These are phyloP conservation scores for Raddia distichophylla DNA, from an alignment of 176 grass and related monocot genomes.

Conservation along the genomic window DNA sequence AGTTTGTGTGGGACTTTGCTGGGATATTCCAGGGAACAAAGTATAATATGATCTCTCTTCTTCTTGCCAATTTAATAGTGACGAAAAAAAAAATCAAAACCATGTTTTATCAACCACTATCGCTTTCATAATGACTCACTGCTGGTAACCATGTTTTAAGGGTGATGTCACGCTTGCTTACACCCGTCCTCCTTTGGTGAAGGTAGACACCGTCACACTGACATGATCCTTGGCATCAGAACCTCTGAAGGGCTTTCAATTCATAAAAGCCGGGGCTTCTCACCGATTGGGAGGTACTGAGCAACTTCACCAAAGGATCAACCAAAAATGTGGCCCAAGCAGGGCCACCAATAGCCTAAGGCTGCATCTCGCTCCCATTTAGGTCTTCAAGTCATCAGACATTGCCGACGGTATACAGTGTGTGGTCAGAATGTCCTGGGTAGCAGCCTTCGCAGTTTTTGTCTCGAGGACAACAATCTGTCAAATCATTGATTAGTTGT, in stretches of 20 bases:
- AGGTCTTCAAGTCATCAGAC: slow-evolving; percentile 86
- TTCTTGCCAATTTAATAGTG: slow-evolving; percentile 24
- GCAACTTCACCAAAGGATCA: slow-evolving; percentile 21
- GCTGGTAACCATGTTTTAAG: slow-evolving; percentile 12
- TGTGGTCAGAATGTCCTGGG: slow-evolving; percentile 74
- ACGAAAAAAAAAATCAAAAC: slow-evolving; percentile 28
- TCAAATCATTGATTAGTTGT: slow-evolving; percentile 40
- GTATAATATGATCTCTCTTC: slow-evolving; percentile 16
- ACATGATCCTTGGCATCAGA: background rate
- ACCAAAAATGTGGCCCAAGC: slow-evolving; percentile 28
- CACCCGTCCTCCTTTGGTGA: background rate
- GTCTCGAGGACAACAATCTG: slow-evolving; percentile 93
- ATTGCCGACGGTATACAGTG: slow-evolving; percentile 94
- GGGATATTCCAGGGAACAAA: background rate
- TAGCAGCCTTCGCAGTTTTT: slow-evolving; percentile 92
- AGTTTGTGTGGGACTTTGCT: slow-evolving; percentile 16
- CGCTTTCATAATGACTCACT: slow-evolving; percentile 23
- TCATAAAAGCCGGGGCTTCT: background rate
- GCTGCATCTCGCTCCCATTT: slow-evolving; percentile 25
- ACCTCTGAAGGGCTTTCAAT: background rate
- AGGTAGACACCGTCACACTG: background rate
- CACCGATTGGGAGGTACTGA: background rate
- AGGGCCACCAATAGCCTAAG: slow-evolving; percentile 2
- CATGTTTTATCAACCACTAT: slow-evolving; percentile 20
- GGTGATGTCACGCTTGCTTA: slow-evolving; percentile 19